These are phyloP conservation scores for Populus hybrid DNA, from an alignment of 441 rosid genomes.

Conservation along the genomic window DNA sequence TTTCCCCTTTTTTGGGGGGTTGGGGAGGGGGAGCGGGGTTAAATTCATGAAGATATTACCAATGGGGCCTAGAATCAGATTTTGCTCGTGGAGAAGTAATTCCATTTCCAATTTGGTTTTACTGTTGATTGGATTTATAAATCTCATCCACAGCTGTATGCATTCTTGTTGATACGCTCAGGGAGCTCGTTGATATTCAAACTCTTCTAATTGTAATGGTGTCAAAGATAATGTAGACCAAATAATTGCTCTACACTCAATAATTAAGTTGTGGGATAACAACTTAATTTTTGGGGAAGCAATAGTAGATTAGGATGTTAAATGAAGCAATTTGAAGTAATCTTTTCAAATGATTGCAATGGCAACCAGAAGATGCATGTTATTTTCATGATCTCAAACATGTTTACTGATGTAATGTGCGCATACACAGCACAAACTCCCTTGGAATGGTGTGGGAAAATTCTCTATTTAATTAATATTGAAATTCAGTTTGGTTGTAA, in stretches of 20 bases:
- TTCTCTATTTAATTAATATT: neutral
- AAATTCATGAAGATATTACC: slow-evolving; percentile 4
- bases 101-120: slow-evolving; percentile 1
- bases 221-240: neutral
- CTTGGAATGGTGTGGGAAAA: neutral
- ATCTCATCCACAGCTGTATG: neutral
- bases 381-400: slow-evolving; percentile 5
- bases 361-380: neutral
- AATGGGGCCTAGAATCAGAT: slow-evolving; percentile 5
- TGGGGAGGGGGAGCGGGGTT: neutral
- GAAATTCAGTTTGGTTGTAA: slow-evolving; percentile 1
- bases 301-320: neutral
- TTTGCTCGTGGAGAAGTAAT: slow-evolving; percentile 2
- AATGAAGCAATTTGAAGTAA: neutral
- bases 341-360: neutral
- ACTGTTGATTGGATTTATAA: neutral
- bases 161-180: neutral
- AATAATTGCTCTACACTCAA: slow-evolving; percentile 3
- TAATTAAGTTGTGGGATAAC: neutral
- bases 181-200: neutral
- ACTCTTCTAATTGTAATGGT: neutral
- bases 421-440: neutral
- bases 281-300: neutral
- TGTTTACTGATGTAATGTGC: neutral
- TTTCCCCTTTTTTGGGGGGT: neutral